phyloP scores from a whole-genome alignment of 352 stramenopile species.

The Pythium brassicae region DNA sequence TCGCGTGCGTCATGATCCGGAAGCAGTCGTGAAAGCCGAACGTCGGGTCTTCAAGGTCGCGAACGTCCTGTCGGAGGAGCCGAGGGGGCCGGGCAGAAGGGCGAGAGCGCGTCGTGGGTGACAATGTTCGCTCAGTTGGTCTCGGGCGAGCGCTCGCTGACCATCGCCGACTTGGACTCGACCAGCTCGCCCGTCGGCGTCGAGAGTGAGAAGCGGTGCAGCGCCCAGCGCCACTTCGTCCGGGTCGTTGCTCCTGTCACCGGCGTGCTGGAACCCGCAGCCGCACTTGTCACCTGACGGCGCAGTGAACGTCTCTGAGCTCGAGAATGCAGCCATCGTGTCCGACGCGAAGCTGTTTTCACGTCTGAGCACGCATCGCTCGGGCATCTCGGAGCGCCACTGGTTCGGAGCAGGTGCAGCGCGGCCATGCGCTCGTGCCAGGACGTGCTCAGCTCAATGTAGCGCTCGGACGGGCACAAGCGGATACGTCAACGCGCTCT shows the following conservation, averaged over 20 bases:
- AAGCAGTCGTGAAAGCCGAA: not conserved
- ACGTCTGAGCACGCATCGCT: constrained; percentile 19
- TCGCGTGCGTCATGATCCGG: not conserved
- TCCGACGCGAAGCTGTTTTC: constrained; percentile 15
- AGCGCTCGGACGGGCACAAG: not conserved
- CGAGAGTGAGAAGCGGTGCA: not conserved
- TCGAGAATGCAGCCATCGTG: constrained; percentile 18
- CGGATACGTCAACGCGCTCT: not conserved
- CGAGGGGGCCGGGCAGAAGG: not conserved
- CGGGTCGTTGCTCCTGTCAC: not conserved
- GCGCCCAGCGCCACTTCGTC: not conserved
- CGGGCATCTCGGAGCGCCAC: not conserved
- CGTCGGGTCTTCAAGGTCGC: too few species aligned
- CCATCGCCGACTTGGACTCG: constrained; percentile 34
- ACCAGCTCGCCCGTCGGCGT: constrained; percentile 12
- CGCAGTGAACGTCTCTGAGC: constrained; percentile 16
- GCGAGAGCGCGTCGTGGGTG: constrained; percentile 2
- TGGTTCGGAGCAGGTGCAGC: not conserved
- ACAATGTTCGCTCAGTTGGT: not conserved
- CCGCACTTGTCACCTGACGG: constrained; percentile 18
- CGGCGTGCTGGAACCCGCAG: constrained; percentile 7
- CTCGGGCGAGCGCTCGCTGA: constrained; percentile 8
- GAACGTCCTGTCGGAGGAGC: constrained; percentile 5
- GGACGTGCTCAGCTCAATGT: not conserved
- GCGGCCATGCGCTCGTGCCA: not conserved